phyloP scores from a whole-genome alignment of 2,329 filamentous ascomycete genomes.

The Colletotrichum camelliae region DNA sequence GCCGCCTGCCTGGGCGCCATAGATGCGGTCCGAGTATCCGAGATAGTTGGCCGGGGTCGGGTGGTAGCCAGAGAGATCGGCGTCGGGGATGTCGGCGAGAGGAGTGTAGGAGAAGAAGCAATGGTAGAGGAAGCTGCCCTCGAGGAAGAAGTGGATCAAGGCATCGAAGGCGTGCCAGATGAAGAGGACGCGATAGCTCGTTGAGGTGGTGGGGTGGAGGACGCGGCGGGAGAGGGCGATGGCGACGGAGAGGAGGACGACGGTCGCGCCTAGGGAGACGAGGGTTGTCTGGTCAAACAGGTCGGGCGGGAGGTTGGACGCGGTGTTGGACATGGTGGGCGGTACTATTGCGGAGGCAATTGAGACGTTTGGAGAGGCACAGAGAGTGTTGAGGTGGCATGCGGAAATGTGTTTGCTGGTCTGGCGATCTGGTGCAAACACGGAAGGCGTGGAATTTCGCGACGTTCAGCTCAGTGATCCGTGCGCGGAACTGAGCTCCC shows the following conservation, averaged over 20 bases:
- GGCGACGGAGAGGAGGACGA: conserved; percentile 57
- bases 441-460: not conserved
- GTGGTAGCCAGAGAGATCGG: conserved; percentile 40
- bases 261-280: conserved; percentile 60
- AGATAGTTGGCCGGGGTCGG: conserved; percentile 60
- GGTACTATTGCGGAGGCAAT: not conserved
- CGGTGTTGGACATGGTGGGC: conserved; percentile 22
- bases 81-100: conserved; percentile 36
- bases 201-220: conserved; percentile 54
- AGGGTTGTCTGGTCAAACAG: conserved; percentile 67
- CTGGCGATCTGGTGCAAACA: not conserved
- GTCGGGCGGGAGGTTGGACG: conserved; percentile 51
- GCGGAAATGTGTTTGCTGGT: not conserved
- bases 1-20: conserved; percentile 63
- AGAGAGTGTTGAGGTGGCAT: not conserved
- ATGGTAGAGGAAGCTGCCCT: conserved; percentile 91
- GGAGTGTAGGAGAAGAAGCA: conserved; percentile 76
- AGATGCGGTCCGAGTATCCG: conserved; percentile 52
- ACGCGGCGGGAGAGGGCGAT: conserved; percentile 53
- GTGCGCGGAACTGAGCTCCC: not conserved
- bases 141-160: conserved; percentile 88
- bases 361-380: not conserved
- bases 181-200: conserved; percentile 77
- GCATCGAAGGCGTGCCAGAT: conserved; percentile 96
- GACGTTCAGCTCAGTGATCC: not conserved